A percentile compares a stretch with the other conserved stretches of the same genome.
phyloP scores from a whole-genome alignment of 2,329 filamentous ascomycete species.

The Nemania diffusa region DNA sequence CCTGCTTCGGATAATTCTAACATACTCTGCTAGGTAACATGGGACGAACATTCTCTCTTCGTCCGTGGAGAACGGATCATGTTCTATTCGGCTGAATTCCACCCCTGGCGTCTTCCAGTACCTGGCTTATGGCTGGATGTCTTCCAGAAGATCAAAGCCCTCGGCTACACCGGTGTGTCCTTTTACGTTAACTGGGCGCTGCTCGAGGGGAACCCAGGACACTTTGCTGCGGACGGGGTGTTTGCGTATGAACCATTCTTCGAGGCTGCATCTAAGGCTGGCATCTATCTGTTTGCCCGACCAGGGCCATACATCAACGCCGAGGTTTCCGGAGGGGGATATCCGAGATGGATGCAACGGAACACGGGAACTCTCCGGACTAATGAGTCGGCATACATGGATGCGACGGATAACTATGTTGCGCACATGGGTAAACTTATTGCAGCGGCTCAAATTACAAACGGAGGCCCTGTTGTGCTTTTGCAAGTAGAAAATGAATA shows the following conservation, averaged over 20 bases:
- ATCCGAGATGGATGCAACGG: conserved; percentile 81
- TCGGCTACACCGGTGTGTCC: conserved; percentile 82
- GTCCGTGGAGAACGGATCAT: conserved; percentile 76
- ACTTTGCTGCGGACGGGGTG: conserved; percentile 75
- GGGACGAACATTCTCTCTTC: conserved; percentile 77
- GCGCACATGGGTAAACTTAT: conserved; percentile 71
- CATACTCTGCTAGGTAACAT: conserved; percentile 62
- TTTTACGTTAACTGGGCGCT: conserved; percentile 85
- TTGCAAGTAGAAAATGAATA: conserved; percentile 89
- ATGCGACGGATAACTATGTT: conserved; percentile 69
- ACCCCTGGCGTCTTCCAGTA: conserved; percentile 68
- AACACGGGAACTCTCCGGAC: conserved; percentile 73
- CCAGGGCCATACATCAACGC: conserved; percentile 83
- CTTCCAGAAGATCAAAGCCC: conserved; percentile 83
- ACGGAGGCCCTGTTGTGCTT: conserved; percentile 82
- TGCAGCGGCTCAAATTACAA: conserved; percentile 81
- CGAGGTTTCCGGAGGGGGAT: conserved; percentile 77
- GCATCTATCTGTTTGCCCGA: conserved; percentile 77
- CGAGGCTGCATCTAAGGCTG: conserved; percentile 75
- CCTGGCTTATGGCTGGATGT: conserved; percentile 71
- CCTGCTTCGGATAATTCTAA: background rate
- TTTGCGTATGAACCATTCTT: conserved; percentile 81
- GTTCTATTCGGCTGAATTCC: conserved; percentile 78
- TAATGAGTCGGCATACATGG: conserved; percentile 67
- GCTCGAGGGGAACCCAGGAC: conserved; percentile 76